Percentiles rank a stretch among this genome's conserved stretches.
phyloP scores from a whole-genome alignment of 1,284 basidiomycete species.

The Puccinia coronata region DNA sequence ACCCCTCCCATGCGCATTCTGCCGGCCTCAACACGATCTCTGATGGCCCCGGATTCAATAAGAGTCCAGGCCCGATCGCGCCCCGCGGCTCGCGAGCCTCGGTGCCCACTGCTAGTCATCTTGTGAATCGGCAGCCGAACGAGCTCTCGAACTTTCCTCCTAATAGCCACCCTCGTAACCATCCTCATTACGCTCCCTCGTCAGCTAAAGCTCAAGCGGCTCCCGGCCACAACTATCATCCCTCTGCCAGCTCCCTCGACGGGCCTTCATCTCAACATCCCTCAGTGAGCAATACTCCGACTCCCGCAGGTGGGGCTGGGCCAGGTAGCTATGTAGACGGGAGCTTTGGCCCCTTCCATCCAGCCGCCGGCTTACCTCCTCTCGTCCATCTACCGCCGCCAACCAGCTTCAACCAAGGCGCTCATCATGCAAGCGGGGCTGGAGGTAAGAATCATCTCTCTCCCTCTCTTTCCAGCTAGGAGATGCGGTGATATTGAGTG shows the following conservation, averaged over 20 bases:
- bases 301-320: neutral
- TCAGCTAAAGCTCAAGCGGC: neutral
- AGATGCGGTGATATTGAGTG: neutral
- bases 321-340: neutral
- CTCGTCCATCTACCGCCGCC: neutral
- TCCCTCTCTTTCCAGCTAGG: neutral
- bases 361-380: neutral
- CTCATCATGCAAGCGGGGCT: constrained; percentile 15
- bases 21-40: neutral
- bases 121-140: neutral
- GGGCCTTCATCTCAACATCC: neutral
- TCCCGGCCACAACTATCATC: constrained; percentile 8
- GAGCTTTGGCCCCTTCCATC: constrained; percentile 19
- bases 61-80: constrained; percentile 46
- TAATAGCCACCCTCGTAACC: neutral
- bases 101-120: constrained; percentile 4
- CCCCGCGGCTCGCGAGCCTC: constrained; percentile 15
- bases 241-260: neutral
- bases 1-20: constrained; percentile 14
- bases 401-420: constrained; percentile 6
- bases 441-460: neutral
- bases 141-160: constrained; percentile 23
- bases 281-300: neutral
- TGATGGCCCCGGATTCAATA: constrained; percentile 30
- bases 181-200: neutral